Percentiles rank a stretch among this genome's conserved stretches.
Conservation (phyloP, 345 rosid genomes). For the Gossypium thurberi region DNA sequence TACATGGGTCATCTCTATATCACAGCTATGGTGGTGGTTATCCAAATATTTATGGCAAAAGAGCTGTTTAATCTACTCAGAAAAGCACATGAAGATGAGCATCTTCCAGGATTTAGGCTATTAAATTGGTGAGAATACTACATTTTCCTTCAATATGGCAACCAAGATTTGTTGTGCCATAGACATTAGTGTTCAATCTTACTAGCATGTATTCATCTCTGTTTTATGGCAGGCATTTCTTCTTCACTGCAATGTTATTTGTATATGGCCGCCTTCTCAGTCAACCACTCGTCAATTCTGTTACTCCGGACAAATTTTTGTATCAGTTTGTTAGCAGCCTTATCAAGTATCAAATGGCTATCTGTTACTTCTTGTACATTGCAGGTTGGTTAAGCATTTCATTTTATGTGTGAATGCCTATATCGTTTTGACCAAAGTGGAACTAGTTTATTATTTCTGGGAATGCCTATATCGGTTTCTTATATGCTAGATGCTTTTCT, state of each 20-base stretch:
- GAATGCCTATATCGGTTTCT: not conserved
- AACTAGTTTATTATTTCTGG: not conserved
- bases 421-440: not conserved
- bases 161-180: not conserved
- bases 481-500: not conserved
- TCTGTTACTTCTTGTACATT: slow-evolving; percentile 81
- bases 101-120: slow-evolving; percentile 81
- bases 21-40: slow-evolving; percentile 90
- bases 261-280: slow-evolving; percentile 94
- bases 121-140: slow-evolving; percentile 60
- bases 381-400: slow-evolving; percentile 49
- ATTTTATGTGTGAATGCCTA: not conserved
- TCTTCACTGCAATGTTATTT: slow-evolving; percentile 95
- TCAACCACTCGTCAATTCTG: slow-evolving; percentile 85
- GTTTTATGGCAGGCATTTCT: slow-evolving; percentile 68
- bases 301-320: slow-evolving; percentile 67
- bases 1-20: slow-evolving; percentile 97
- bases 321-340: slow-evolving; percentile 71
- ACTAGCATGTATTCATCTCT: slow-evolving; percentile 6
- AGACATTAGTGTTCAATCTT: not conserved
- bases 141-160: not conserved
- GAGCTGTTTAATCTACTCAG: slow-evolving; percentile 81
- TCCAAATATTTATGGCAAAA: slow-evolving; percentile 89
- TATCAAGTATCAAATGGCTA: slow-evolving; percentile 86
- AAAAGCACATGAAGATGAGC: slow-evolving; percentile 76